phyloP scores from a whole-genome alignment of 2,329 filamentous ascomycete species.

The Apiospora marii region DNA sequence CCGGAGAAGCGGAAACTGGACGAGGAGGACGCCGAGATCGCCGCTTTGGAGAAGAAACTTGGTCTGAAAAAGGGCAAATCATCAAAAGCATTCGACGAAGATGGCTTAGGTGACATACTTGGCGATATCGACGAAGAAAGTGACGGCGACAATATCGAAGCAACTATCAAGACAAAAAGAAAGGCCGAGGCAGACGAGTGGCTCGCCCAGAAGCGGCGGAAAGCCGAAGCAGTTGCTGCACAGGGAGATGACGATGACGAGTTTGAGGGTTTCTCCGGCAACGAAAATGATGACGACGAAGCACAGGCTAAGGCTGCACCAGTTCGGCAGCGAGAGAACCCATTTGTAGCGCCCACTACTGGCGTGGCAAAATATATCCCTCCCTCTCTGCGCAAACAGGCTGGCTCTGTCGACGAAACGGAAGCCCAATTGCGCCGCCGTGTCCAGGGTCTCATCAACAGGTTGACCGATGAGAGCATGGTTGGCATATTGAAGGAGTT shows the following conservation, averaged over 20 bases:
- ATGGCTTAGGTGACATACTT: slow-evolving; percentile 82
- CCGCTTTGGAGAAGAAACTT: slow-evolving; percentile 84
- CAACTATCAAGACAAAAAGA: slow-evolving; percentile 67
- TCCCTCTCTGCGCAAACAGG: slow-evolving; percentile 76
- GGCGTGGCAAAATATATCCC: slow-evolving; percentile 81
- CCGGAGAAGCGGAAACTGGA: slow-evolving; percentile 69
- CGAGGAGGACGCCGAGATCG: slow-evolving; percentile 88
- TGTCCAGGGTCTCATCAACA: slow-evolving; percentile 88
- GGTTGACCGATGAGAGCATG: slow-evolving; percentile 90
- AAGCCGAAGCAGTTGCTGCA: slow-evolving; percentile 45
- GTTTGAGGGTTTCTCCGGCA: slow-evolving; percentile 48
- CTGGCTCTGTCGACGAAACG: slow-evolving; percentile 70
- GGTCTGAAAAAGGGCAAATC: slow-evolving; percentile 77
- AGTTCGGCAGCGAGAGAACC: slow-evolving; percentile 74
- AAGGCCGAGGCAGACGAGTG: slow-evolving; percentile 66
- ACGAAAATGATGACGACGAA: slow-evolving; percentile 37
- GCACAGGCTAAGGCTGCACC: slow-evolving; percentile 44
- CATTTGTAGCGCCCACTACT: slow-evolving; percentile 75
- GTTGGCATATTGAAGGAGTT: slow-evolving; percentile 83
- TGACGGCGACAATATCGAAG: slow-evolving; percentile 52
- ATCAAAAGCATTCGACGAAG: slow-evolving; percentile 77
- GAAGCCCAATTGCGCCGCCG: slow-evolving; percentile 77
- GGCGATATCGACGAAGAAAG: slow-evolving; percentile 67
- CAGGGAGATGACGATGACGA: slow-evolving; percentile 41
- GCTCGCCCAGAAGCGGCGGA: slow-evolving; percentile 65